These are phyloP conservation scores for Nicotiana undulata DNA, from an alignment of 257 asterid genomes.

Conservation along the genomic window DNA sequence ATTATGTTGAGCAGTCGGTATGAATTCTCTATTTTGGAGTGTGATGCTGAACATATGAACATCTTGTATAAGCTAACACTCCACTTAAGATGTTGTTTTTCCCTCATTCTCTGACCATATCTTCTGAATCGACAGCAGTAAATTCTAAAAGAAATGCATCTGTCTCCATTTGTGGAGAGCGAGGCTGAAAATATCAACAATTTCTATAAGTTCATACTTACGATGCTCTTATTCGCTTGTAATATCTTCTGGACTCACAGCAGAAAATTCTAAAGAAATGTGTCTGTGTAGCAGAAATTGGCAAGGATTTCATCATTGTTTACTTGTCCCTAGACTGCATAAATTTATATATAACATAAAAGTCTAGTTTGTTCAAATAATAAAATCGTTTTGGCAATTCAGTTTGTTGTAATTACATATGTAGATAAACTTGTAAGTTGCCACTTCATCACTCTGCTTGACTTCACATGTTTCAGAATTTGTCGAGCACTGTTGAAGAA, in stretches of 20 bases:
- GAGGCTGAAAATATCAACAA: not conserved
- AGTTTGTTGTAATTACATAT: not conserved
- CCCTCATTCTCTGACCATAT: not conserved
- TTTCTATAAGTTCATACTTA: not conserved
- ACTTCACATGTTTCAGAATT: constrained; percentile 38
- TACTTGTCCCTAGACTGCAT: not conserved
- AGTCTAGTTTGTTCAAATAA: not conserved
- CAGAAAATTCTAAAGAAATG: not conserved
- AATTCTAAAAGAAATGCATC: not conserved
- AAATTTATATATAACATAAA: not conserved
- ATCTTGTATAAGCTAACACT: not conserved
- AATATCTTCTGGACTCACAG: not conserved
- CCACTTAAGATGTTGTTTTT: not conserved
- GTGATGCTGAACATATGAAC: not conserved
- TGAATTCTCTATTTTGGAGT: not conserved
- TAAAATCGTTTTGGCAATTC: not conserved
- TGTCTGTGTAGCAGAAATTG: not conserved
- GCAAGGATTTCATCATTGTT: not conserved
- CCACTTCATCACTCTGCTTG: not conserved
- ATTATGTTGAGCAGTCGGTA: not conserved
- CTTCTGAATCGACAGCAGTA: not conserved
- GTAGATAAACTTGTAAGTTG: not conserved
- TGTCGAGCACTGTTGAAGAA: constrained; percentile 83
- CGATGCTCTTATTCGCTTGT: not conserved
- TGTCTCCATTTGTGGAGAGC: not conserved